A percentile compares a stretch with the other conserved stretches of the same genome.
These are phyloP conservation scores for Fabrea salina DNA, from an alignment of 169 alveolate species.

Conservation along the genomic window DNA sequence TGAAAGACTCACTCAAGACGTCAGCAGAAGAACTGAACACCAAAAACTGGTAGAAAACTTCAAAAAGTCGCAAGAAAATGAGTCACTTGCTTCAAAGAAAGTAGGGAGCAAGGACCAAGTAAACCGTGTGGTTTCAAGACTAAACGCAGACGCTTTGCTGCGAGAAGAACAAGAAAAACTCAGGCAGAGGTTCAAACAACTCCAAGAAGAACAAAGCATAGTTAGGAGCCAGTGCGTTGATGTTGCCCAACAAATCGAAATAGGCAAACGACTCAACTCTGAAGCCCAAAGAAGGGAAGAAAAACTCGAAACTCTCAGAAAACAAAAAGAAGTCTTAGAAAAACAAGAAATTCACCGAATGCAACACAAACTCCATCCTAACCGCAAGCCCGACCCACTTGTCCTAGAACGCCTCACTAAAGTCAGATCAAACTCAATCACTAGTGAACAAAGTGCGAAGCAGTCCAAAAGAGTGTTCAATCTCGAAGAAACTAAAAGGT, in stretches of 20 bases:
- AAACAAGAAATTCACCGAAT: not conserved
- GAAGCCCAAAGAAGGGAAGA: not conserved
- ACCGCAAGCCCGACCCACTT: conserved; percentile 2
- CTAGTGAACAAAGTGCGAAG: too few relatives aligned
- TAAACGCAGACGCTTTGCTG: not conserved
- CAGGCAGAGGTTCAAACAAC: not conserved
- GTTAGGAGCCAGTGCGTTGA: not conserved
- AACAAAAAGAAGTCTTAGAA: not conserved
- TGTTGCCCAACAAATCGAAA: not conserved
- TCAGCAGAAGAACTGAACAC: not conserved
- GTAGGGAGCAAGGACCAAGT: not conserved
- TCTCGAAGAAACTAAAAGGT: too few relatives aligned
- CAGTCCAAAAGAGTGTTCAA: too few relatives aligned
- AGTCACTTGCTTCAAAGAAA: not conserved
- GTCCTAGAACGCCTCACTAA: conserved; percentile 17
- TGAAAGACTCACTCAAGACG: too few relatives aligned
- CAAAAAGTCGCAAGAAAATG: not conserved
- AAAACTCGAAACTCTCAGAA: not conserved
- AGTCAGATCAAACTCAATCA: too few relatives aligned
- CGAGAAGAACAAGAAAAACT: not conserved
- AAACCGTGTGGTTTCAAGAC: not conserved
- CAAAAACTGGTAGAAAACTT: not conserved
- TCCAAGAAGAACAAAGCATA: not conserved
- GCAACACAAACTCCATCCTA: not conserved
- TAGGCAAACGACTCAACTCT: not conserved